Evolutionary conservation across 192 early-diverging fungal species (phyloP).

Genomic region (Entomortierella parvispora): DNA sequence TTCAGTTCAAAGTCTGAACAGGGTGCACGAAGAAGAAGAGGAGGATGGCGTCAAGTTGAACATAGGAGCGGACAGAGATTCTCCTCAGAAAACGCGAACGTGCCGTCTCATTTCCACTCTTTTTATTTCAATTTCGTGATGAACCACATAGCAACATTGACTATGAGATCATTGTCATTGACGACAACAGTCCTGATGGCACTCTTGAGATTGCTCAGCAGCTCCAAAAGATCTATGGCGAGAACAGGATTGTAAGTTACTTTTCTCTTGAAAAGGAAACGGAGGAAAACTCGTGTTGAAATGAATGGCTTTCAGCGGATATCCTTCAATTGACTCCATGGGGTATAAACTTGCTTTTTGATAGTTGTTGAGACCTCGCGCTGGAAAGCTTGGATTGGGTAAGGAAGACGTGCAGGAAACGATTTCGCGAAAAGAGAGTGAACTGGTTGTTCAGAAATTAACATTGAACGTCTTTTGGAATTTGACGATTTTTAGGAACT

Average conservation of each 20-base stretch:
- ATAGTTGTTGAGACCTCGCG: conserved; percentile 88
- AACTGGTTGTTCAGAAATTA: no score
- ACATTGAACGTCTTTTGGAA: neutral
- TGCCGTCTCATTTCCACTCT: neutral
- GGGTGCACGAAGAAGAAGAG: no score
- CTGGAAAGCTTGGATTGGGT: conserved; percentile 95
- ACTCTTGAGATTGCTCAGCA: conserved; percentile 94
- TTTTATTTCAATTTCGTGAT: neutral
- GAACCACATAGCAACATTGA: conserved; percentile 71
- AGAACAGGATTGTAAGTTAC: conserved; percentile 80
- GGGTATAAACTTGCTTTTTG: neutral
- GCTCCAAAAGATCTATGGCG: conserved; percentile 86
- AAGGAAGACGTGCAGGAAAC: neutral
- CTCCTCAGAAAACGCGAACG: neutral
- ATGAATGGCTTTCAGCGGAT: no score
- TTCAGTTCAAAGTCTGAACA: no score
- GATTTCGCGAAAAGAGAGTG: neutral
- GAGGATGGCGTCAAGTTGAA: no score
- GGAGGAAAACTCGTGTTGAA: no score
- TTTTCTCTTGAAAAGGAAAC: neutral
- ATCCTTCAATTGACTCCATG: no score
- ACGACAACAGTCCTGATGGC: conserved; percentile 95
- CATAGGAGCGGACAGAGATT: conserved; percentile 2
- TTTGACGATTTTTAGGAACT: conserved; percentile 63
- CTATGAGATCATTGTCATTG: conserved; percentile 97